Base-by-base conservation (phyloP, 768 basidiomycete species). In the Suillus americanus region DNA sequence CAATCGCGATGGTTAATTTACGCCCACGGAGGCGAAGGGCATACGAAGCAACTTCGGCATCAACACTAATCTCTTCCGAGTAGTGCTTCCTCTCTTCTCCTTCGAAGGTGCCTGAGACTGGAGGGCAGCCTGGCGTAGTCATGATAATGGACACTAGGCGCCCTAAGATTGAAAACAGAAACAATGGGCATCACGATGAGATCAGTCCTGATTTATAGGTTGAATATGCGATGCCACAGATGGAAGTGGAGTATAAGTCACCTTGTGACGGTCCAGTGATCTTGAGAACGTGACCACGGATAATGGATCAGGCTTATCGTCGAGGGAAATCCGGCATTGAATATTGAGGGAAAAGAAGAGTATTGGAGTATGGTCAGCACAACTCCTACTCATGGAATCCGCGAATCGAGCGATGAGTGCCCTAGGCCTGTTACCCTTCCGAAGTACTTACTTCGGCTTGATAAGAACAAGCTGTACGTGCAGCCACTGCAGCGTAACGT, bases 1-100 rank as follows among this genome's bases (percentile, higher is more conserved):
- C 85, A 51, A 87, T 74, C 9, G 82, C 80, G 10, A 78, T 79
- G 23, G 82, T 85, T 54, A 87, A 74, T 14, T 73, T 69, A 51
- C 68, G 71, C 13, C 86, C 85, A n/a, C 80, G 78, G 55, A 84
- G 69, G 8, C 65, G 65, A 33, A 77, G 75, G 37, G 71, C 71
- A 35, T 77, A 64, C 3, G 72, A 68, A 28, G 71, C 72, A 20
- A 82, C 79, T 66, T 80, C 74, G 10, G 71, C 74, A 35, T 77
- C 74, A 63, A 78, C 79, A 25, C 72, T 72, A 53, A 73, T 62
- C 45, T 67, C 68, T 41, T 70, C 69, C n/a, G n/a, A n/a, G 20
- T 65, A 64, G 45, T 70, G 30, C 37, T 62, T 25, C 37, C 10
- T 62, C 33, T 60, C 62, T 28, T 62, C 51, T 53, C 46, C 61